Conservation (phyloP, 164 flowering plant genomes). For the Umbellularia californica region DNA sequence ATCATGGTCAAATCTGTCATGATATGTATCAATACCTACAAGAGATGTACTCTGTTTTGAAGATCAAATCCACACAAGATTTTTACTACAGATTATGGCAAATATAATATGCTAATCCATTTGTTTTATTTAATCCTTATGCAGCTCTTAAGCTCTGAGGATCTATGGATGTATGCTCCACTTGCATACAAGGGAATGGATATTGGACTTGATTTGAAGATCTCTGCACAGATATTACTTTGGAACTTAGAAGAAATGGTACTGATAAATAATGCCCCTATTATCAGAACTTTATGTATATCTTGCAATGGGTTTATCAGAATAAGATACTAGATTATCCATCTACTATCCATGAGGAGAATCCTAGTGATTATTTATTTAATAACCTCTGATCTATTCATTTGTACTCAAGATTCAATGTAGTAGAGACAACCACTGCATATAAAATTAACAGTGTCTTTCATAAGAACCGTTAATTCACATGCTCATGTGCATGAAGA, state of each 20-base stretch:
- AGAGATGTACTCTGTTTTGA: not conserved
- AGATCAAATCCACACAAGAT: not conserved
- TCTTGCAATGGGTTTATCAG: not conserved
- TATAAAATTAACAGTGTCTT: too few species aligned
- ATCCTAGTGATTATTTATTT: not conserved
- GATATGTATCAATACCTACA: not conserved
- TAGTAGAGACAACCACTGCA: not conserved
- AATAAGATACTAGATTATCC: slow-evolving; percentile 2
- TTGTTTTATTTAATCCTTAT: not conserved
- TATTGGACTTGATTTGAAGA: slow-evolving; percentile 49
- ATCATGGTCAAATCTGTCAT: not conserved
- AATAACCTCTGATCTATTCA: not conserved
- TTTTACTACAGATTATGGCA: not conserved
- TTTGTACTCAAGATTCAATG: not conserved
- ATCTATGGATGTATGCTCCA: slow-evolving; percentile 94
- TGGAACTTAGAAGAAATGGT: slow-evolving; percentile 3
- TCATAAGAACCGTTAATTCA: not conserved
- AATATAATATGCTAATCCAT: slow-evolving; percentile 1
- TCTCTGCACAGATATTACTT: slow-evolving; percentile 32
- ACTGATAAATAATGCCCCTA: not conserved
- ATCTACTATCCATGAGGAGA: slow-evolving; percentile 3
- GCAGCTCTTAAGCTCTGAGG: slow-evolving; percentile 91
- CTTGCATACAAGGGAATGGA: slow-evolving; percentile 90
- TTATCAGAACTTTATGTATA: not conserved
- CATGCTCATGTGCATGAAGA: not conserved